phyloP scores from a whole-genome alignment of 768 basidiomycete species.

The Candolleomyces aberdarensis region DNA sequence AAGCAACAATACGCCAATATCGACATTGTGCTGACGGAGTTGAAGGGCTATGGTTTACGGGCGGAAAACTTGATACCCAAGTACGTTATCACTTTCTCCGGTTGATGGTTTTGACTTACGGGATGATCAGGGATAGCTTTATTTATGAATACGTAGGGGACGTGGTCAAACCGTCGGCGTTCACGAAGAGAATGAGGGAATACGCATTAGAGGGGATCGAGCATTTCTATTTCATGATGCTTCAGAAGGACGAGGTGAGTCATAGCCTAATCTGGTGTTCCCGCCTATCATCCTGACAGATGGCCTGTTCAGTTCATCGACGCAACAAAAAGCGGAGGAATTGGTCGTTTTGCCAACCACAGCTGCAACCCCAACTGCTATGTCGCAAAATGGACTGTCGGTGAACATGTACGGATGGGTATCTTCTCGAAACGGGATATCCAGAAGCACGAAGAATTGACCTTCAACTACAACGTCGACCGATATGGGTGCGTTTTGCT shows the following conservation, averaged over 20 bases:
- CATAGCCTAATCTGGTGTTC: background rate
- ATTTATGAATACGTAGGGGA: constrained; percentile 99
- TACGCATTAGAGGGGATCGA: constrained; percentile 91
- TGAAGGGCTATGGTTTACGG: constrained; percentile 93
- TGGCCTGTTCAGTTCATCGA: constrained; percentile 76
- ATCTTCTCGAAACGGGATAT: constrained; percentile 91
- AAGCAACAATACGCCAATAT: constrained; percentile 80
- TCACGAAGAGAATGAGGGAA: constrained; percentile 90
- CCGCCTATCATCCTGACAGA: background rate
- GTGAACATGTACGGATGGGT: constrained; percentile 88
- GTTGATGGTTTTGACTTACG: constrained; percentile 2
- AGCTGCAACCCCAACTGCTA: constrained; percentile 97
- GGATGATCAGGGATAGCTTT: constrained; percentile 68
- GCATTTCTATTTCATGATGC: constrained; percentile 99
- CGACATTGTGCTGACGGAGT: constrained; percentile 89
- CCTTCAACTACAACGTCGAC: constrained; percentile 99
- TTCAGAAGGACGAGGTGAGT: constrained; percentile 93
- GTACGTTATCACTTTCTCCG: constrained; percentile 38
- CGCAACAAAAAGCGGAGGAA: constrained; percentile 94
- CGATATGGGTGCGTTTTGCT: constrained; percentile 80
- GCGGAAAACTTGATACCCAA: constrained; percentile 64
- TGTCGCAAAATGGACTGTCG: constrained; percentile 97
- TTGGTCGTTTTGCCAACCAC: constrained; percentile 97
- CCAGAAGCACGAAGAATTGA: constrained; percentile 80
- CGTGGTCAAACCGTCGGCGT: constrained; percentile 82